Conservation (phyloP, 2,329 filamentous ascomycete species). For the Colletotrichum orbiculare region DNA sequence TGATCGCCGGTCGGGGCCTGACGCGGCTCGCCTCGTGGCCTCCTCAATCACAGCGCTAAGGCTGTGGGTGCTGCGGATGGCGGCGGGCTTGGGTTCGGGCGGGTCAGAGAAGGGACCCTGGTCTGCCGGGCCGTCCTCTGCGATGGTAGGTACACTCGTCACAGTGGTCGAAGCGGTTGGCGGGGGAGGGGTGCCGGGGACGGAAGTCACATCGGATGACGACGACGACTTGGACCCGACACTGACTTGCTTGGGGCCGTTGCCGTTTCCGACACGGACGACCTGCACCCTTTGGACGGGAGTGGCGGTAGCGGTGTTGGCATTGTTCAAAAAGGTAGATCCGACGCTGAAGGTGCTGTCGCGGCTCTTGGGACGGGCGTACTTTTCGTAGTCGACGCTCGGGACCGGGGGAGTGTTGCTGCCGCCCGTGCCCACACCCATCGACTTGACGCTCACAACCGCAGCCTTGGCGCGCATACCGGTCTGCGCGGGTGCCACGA, state of each 20-base stretch:
- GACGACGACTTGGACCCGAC: slow-evolving; percentile 48
- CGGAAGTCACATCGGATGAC: slow-evolving; percentile 30
- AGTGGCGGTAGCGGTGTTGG: slow-evolving; percentile 66
- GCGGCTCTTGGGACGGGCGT: slow-evolving; percentile 63
- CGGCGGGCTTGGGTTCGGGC: slow-evolving; percentile 43
- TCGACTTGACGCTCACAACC: slow-evolving; percentile 90
- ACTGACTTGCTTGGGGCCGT: slow-evolving; percentile 56
- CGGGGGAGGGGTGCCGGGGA: slow-evolving; percentile 32
- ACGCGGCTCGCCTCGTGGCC: slow-evolving; percentile 54
- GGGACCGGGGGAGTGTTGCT: slow-evolving; percentile 78
- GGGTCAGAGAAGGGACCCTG: slow-evolving; percentile 71
- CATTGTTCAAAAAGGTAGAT: slow-evolving; percentile 75
- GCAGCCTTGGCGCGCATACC: slow-evolving; percentile 89
- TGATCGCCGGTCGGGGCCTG: slow-evolving; percentile 43
- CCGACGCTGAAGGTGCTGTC: slow-evolving; percentile 74
- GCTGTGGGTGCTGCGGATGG: slow-evolving; percentile 54
- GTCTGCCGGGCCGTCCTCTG: slow-evolving; percentile 57
- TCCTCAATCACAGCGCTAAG: slow-evolving; percentile 69
- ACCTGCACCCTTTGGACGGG: slow-evolving; percentile 67
- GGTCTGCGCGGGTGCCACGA: slow-evolving; percentile 85
- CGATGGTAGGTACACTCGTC: slow-evolving; percentile 62
- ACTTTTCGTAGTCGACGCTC: slow-evolving; percentile 73
- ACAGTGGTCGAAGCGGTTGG: slow-evolving; percentile 40
- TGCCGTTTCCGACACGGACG: slow-evolving; percentile 65
- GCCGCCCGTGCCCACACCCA: slow-evolving; percentile 63